Evolutionary conservation across 2,329 filamentous ascomycete genomes (phyloP).

Genomic region (Nemania sp.): DNA sequence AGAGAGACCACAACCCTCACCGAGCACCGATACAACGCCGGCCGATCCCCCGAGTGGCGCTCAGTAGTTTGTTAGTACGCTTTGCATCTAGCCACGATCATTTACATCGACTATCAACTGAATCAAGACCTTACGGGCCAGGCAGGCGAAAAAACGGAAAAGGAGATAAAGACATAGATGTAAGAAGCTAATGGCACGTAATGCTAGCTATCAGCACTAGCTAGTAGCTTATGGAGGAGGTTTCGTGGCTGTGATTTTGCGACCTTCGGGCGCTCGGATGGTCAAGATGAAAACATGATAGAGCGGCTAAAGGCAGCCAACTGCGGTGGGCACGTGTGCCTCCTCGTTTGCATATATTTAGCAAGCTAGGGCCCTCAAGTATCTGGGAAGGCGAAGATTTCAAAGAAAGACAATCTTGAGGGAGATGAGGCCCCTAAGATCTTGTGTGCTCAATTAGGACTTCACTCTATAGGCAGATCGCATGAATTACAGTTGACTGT

Average conservation of each 20-base stretch:
- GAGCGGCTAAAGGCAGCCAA: neutral
- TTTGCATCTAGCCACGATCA: neutral
- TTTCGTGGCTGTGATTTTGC: neutral
- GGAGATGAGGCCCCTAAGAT: neutral
- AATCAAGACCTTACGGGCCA: neutral
- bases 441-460: neutral
- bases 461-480: neutral
- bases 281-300: neutral
- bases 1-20: constrained; percentile 42
- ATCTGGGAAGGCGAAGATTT: neutral
- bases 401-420: constrained; percentile 5
- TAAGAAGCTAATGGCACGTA: neutral
- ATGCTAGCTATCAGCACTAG: neutral
- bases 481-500: neutral
- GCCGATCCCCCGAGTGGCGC: neutral
- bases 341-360: neutral
- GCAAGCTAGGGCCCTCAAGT: neutral
- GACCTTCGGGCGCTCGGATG: neutral
- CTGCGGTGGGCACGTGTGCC: neutral
- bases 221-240: neutral
- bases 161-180: neutral
- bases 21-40: neutral
- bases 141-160: neutral
- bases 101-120: neutral
- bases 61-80: constrained; percentile 1